Conservation (phyloP, 2,329 filamentous ascomycete genomes). For the Penicillium sp. region DNA sequence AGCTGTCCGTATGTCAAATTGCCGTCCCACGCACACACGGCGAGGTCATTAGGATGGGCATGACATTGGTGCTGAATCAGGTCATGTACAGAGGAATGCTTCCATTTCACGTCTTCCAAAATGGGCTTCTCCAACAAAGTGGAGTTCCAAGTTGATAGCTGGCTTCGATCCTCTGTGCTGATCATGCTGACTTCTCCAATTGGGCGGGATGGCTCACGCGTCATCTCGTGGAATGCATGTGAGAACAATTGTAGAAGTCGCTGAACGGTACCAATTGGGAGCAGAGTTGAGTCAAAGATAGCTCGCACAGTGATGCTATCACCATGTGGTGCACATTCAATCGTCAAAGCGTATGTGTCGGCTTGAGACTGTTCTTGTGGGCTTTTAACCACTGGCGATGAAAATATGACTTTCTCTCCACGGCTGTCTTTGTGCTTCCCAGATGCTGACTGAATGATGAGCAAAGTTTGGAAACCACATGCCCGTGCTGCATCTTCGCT, state of each 20-base stretch:
- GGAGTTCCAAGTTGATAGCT: neutral
- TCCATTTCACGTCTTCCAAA: neutral
- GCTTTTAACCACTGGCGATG: neutral
- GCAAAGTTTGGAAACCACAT: neutral
- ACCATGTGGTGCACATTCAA: neutral
- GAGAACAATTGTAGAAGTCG: neutral
- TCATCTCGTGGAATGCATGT: neutral
- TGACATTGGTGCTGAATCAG: conserved; percentile 4
- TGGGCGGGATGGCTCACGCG: neutral
- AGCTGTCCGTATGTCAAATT: too few relatives aligned
- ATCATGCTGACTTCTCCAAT: neutral
- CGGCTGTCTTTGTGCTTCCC: too few relatives aligned
- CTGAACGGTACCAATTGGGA: neutral
- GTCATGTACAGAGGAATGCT: neutral
- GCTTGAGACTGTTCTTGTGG: neutral
- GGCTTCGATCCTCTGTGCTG: neutral
- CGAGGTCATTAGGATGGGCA: conserved; percentile 3
- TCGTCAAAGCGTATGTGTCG: neutral
- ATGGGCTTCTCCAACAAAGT: neutral
- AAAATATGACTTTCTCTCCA: neutral
- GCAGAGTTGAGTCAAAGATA: neutral
- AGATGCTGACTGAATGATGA: neutral
- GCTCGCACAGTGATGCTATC: neutral
- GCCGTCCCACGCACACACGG: too few relatives aligned
- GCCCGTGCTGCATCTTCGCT: neutral